Evolutionary conservation across 208 protist genomes (phyloP).

Genomic region (Leishmania turanica): DNA sequence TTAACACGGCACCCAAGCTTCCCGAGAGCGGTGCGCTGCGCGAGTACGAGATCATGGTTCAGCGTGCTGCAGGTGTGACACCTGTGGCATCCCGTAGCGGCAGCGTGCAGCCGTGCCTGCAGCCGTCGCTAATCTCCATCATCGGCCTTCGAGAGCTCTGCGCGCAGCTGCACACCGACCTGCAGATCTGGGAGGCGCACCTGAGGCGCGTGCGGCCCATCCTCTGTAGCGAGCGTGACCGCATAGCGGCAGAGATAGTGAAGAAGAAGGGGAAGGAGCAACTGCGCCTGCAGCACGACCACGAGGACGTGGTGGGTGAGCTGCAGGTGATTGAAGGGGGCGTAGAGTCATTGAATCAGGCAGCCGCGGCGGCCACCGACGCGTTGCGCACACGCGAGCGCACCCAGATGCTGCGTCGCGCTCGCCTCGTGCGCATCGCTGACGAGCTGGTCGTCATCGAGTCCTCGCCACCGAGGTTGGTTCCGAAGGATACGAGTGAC

Average conservation of each 20-base stretch:
- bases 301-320: slow-evolving; percentile 47
- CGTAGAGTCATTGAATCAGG: slow-evolving; percentile 21
- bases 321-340: slow-evolving; percentile 30
- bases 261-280: slow-evolving; percentile 67
- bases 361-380: slow-evolving; percentile 26
- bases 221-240: slow-evolving; percentile 34
- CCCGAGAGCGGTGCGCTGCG: slow-evolving; percentile 20
- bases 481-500: no score
- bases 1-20: neutral
- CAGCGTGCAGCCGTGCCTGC: slow-evolving; percentile 13
- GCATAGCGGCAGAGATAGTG: slow-evolving; percentile 40
- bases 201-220: slow-evolving; percentile 25
- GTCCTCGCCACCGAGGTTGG: neutral
- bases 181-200: slow-evolving; percentile 20
- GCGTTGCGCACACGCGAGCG: slow-evolving; percentile 52
- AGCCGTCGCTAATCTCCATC: slow-evolving; percentile 24
- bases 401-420: slow-evolving; percentile 48
- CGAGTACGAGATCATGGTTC: slow-evolving; percentile 22
- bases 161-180: slow-evolving; percentile 20
- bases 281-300: slow-evolving; percentile 48
- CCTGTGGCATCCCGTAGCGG: neutral
- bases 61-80: neutral
- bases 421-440: slow-evolving; percentile 31
- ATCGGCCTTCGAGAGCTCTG: slow-evolving; percentile 24
- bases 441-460: slow-evolving; percentile 35